Percentiles rank a stretch among this genome's conserved stretches.
These are phyloP conservation scores for Aspergillus sp. DNA, from an alignment of 2,329 filamentous ascomycete species.

Conservation along the genomic window DNA sequence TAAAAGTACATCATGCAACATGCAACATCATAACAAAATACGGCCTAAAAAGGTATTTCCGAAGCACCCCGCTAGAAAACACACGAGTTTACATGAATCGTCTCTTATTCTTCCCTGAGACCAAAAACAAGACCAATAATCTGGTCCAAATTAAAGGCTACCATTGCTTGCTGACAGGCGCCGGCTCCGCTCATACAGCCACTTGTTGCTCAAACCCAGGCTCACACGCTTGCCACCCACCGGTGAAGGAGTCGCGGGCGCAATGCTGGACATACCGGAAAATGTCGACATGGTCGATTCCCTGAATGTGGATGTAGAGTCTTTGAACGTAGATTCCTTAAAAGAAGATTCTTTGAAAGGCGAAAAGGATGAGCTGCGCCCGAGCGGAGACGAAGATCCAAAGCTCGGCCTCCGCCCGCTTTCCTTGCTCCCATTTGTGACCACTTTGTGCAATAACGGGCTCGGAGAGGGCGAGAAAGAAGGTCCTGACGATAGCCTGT, in stretches of 20 bases:
- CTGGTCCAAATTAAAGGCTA: slow-evolving; percentile 17
- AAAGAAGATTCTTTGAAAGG: slow-evolving; percentile 35
- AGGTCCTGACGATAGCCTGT: slow-evolving; percentile 44
- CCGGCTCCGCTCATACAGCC: slow-evolving; percentile 82
- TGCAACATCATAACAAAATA: background rate
- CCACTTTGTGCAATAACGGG: slow-evolving; percentile 68
- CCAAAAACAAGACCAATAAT: background rate
- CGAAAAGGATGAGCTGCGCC: slow-evolving; percentile 36
- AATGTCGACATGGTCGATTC: slow-evolving; percentile 7
- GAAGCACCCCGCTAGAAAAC: slow-evolving; percentile 7
- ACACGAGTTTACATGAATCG: slow-evolving; percentile 13
- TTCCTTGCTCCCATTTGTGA: slow-evolving; percentile 49
- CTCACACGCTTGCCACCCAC: slow-evolving; percentile 66
- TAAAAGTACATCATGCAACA: slow-evolving; percentile 2
- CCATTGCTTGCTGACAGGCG: slow-evolving; percentile 42
- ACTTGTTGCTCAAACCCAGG: slow-evolving; percentile 85
- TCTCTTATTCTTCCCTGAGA: slow-evolving; percentile 7
- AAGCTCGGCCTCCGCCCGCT: slow-evolving; percentile 53
- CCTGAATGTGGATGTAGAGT: slow-evolving; percentile 18
- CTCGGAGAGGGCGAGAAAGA: slow-evolving; percentile 58
- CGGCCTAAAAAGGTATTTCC: background rate
- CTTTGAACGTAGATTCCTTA: background rate
- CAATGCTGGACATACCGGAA: slow-evolving; percentile 46
- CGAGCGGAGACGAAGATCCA: slow-evolving; percentile 52
- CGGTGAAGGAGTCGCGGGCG: slow-evolving; percentile 70